Evolutionary conservation across 1,284 basidiomycete species (phyloP), one percentile per base, ranked within the genome.

Genomic region (Ceratobasidium sp.): DNA sequence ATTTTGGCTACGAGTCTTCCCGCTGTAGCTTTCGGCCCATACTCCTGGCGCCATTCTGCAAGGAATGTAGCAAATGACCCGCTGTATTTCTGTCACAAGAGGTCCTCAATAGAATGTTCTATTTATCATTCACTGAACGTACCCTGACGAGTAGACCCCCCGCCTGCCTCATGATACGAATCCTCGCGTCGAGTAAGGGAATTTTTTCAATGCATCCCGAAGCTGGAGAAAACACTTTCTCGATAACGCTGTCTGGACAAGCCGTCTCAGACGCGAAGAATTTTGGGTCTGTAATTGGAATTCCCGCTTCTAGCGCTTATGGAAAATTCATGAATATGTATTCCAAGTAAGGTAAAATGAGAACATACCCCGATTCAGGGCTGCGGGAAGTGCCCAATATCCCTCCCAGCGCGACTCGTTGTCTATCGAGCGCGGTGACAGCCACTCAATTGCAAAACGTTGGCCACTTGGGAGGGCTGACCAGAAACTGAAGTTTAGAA

Each of bases 401-500:
- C 93, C 93, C 0, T 71, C 68, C 68, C 68, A 71, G 90, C 93
- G 80, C 87, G 89, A 19, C 89, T 82, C 53, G 81, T 84, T 53
- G 77, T 84, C 41, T 81, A 81, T 0, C 85, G 80, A 13, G 82
- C 68, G 68, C 31, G 68, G 68, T 16, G 68, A 54, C 31, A 76
- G 74, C 92, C 92, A 95, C 77, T 89, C 85, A 1, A 94, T 88
- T 9, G 89, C 92, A 79, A 89, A 95, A 27, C 91, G 85, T 56
- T 87, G 86, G 19, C 68, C 68, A 24, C 54, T 59, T 7, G 68
- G 68, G n/a, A 83, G 84, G 76, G 90, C 88, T 0, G 92, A 93
- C 93, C 93, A 95, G 79, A 95, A 95, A 77, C 89, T 91, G 81
- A 95, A 95, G 81, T 95, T 95, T 61, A 94, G 85, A 1, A 90